Evolutionary conservation across 495 filamentous ascomycete genomes (phyloP).

Genomic region (Arthonia radiata): DNA sequence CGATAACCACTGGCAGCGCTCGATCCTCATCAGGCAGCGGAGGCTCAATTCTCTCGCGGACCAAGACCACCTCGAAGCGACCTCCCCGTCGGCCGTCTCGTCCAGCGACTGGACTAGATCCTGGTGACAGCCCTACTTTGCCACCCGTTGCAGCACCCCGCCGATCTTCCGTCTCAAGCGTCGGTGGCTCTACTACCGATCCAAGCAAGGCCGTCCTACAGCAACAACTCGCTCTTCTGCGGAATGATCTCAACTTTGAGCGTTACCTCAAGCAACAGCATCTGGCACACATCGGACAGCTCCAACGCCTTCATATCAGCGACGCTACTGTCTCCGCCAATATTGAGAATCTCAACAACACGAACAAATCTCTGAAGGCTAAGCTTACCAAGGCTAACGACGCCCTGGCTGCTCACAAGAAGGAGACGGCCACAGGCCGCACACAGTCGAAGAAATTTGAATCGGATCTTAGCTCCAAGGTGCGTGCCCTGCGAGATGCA

Average conservation of each 20-base stretch:
- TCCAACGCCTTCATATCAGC: conserved; percentile 39
- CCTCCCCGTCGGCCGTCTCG: too few species aligned
- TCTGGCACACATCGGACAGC: conserved; percentile 44
- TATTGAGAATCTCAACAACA: conserved; percentile 47
- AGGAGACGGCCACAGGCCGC: conserved; percentile 36
- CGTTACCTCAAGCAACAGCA: conserved; percentile 53
- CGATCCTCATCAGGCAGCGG: too few species aligned
- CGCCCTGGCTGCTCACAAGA: conserved; percentile 32
- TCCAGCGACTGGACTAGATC: too few species aligned
- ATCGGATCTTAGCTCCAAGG: conserved; percentile 31
- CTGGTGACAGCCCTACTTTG: too few species aligned
- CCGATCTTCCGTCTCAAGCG: too few species aligned
- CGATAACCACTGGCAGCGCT: too few species aligned
- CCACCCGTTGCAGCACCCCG: too few species aligned
- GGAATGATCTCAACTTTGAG: conserved; percentile 56
- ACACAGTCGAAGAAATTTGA: conserved; percentile 48
- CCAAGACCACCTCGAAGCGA: too few species aligned
- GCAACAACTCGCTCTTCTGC: conserved; percentile 37
- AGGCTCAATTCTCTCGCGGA: too few species aligned
- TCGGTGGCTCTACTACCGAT: conserved; percentile 11
- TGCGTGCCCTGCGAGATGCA: conserved; percentile 35
- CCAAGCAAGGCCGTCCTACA: conserved; percentile 32
- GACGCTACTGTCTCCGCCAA: conserved; percentile 49
- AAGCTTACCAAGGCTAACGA: conserved; percentile 43
- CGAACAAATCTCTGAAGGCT: conserved; percentile 40